Percentiles rank a stretch among this genome's conserved stretches.
phyloP scores from a whole-genome alignment of 2,329 filamentous ascomycete species.

The Aspergillus sp. region DNA sequence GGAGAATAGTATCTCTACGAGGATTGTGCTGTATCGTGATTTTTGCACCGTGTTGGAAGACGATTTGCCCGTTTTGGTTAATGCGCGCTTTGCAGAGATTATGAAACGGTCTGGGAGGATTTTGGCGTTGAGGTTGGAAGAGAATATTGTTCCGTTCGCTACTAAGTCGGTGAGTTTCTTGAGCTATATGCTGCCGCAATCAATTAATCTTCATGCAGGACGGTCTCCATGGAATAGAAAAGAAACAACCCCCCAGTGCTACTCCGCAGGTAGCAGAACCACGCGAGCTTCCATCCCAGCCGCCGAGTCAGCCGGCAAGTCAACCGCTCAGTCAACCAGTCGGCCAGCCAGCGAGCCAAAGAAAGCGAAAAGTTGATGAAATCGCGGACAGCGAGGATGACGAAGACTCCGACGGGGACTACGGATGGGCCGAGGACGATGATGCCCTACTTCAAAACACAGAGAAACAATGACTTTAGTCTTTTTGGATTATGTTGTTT shows the following conservation, averaged over 20 bases:
- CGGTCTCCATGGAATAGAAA: slow-evolving; percentile 9
- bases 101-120: slow-evolving; percentile 57
- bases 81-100: slow-evolving; percentile 55
- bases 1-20: slow-evolving; percentile 69
- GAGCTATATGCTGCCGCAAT: not conserved
- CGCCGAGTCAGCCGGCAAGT: slow-evolving; percentile 8
- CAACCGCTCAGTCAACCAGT: slow-evolving; percentile 3
- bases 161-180: slow-evolving; percentile 29
- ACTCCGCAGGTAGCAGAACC: slow-evolving; percentile 3
- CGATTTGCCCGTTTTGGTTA: slow-evolving; percentile 37
- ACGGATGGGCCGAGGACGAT: slow-evolving; percentile 21
- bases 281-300: slow-evolving; percentile 4
- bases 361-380: slow-evolving; percentile 40
- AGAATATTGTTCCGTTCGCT: slow-evolving; percentile 33
- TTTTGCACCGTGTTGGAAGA: slow-evolving; percentile 42
- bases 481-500: not conserved
- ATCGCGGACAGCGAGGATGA: slow-evolving; percentile 42
- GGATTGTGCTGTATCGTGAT: slow-evolving; percentile 73
- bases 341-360: slow-evolving; percentile 9
- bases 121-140: slow-evolving; percentile 18
- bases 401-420: slow-evolving; percentile 23
- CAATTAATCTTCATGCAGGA: slow-evolving; percentile 6
- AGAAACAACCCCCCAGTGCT: slow-evolving; percentile 2
- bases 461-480: not conserved
- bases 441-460: slow-evolving; percentile 6